phyloP scores from a whole-genome alignment of 75 land plant species.

The Cryptomeria japonica region DNA sequence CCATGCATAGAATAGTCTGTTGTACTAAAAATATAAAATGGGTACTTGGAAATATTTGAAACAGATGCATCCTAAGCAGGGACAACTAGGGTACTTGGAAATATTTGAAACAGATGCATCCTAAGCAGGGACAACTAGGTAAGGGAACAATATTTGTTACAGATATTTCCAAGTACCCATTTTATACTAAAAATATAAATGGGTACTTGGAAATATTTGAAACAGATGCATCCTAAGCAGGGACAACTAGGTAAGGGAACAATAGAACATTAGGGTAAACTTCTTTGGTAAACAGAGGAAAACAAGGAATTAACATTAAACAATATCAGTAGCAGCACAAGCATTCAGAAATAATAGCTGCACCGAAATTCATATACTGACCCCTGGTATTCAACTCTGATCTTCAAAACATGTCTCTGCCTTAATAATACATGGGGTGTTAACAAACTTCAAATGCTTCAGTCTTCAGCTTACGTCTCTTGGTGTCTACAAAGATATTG shows the following conservation, averaged over 20 bases:
- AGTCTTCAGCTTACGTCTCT: no score
- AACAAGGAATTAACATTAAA: not conserved
- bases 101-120: not conserved
- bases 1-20: no score
- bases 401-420: no score
- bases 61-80: no score
- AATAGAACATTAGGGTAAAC: not conserved
- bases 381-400: no score
- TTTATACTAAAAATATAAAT: not conserved
- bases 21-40: not conserved
- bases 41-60: no score
- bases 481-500: no score
- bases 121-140: not conserved
- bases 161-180: no score
- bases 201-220: not conserved
- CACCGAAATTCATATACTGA: no score
- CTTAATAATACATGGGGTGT: no score
- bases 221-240: not conserved
- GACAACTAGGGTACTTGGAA: not conserved
- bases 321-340: not conserved
- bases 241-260: not conserved
- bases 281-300: not conserved
- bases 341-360: not conserved
- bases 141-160: no score
- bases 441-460: no score